These are phyloP conservation scores for Trichoderma citrinoviride DNA, from an alignment of 2,329 filamentous ascomycete genomes.

Conservation along the genomic window DNA sequence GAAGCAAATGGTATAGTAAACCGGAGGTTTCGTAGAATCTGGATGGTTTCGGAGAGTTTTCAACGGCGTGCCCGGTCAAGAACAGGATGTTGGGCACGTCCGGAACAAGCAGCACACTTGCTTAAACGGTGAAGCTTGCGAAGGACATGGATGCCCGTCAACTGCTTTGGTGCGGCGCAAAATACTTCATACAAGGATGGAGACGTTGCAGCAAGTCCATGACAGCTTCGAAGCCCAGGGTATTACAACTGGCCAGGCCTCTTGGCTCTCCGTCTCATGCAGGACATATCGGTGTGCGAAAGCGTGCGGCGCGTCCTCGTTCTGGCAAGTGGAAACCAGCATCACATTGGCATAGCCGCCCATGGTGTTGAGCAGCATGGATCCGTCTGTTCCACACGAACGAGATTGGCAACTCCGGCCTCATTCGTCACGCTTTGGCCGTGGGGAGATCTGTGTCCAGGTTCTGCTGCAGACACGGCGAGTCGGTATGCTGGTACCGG, in stretches of 20 bases:
- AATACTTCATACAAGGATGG: neutral
- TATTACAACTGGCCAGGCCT: neutral
- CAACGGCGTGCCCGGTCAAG: constrained; percentile 7
- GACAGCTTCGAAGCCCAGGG: neutral
- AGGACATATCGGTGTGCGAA: neutral
- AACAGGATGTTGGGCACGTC: constrained; percentile 11
- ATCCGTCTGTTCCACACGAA: neutral
- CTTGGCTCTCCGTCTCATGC: neutral
- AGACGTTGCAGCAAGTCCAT: neutral
- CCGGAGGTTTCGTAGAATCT: neutral
- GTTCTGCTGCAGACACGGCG: neutral
- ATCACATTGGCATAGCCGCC: neutral
- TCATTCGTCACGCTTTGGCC: constrained; percentile 14
- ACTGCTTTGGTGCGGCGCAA: neutral
- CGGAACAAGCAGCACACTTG: constrained; percentile 1
- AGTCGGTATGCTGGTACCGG: neutral
- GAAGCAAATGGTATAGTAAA: neutral
- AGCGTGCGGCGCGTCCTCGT: neutral
- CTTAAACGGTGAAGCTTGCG: neutral
- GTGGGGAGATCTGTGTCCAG: constrained; percentile 10
- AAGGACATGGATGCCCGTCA: neutral
- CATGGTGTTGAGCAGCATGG: neutral
- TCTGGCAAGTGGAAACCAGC: constrained; percentile 1
- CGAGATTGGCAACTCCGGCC: constrained; percentile 7
- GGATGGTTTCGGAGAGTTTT: constrained; percentile 1